A percentile compares a stretch with the other conserved stretches of the same genome.
Conservation (phyloP, 352 stramenopile species). For the Globisporangium irregulare region DNA sequence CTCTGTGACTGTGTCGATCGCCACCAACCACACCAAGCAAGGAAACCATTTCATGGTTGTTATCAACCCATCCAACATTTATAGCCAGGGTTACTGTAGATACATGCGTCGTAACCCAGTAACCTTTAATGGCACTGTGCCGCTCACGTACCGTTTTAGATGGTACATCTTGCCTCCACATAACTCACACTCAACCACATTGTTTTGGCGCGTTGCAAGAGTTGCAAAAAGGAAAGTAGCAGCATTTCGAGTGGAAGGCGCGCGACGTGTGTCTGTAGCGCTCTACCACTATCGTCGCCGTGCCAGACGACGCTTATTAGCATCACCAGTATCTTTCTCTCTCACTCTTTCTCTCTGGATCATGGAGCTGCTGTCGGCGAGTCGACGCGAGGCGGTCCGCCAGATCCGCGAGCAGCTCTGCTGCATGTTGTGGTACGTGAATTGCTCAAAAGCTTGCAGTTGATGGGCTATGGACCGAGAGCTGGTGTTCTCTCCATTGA, state of each 20-base stretch:
- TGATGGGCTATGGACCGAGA: neutral
- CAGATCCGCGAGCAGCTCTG: slow-evolving; percentile 80
- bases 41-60: neutral
- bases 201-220: neutral
- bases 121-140: neutral
- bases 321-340: neutral
- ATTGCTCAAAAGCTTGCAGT: neutral
- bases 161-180: neutral
- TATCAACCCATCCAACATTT: neutral
- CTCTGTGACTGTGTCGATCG: no score
- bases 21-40: neutral
- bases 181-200: neutral
- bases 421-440: slow-evolving; percentile 70
- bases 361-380: slow-evolving; percentile 62
- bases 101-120: neutral
- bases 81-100: neutral
- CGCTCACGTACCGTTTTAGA: neutral
- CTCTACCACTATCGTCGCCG: neutral
- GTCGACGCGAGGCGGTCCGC: slow-evolving; percentile 51
- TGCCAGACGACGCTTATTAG: neutral
- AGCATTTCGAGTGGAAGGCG: slow-evolving; percentile 3
- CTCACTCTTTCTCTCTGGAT: neutral
- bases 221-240: neutral
- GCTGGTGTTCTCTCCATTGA: neutral
- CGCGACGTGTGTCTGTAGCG: no score